Percentiles rank a stretch among this genome's conserved stretches.
Evolutionary conservation across 2,329 filamentous ascomycete genomes (phyloP).

Genomic region (Colletotrichum orbiculare): DNA sequence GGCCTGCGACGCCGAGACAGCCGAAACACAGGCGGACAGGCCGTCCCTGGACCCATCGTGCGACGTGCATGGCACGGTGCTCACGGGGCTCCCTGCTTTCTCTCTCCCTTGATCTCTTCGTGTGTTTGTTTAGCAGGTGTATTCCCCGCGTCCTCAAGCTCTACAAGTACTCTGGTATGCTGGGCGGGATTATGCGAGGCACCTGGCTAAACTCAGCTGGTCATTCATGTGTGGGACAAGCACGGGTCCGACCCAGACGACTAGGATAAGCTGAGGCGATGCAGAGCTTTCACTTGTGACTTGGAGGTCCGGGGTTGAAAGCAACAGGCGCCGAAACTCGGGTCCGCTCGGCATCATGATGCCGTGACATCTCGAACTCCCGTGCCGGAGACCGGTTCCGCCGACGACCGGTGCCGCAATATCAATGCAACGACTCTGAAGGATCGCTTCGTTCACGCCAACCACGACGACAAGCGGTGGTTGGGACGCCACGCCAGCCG

Average conservation of each 20-base stretch:
- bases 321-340: neutral
- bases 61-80: conserved; percentile 22
- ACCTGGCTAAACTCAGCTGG: too few species aligned
- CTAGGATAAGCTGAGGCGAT: too few species aligned
- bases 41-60: conserved; percentile 9
- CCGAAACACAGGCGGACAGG: conserved; percentile 27
- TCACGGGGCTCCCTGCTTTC: conserved; percentile 13
- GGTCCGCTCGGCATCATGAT: conserved; percentile 10
- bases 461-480: too few species aligned
- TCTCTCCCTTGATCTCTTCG: neutral
- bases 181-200: too few species aligned
- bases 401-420: neutral
- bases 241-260: too few species aligned
- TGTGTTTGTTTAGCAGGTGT: neutral
- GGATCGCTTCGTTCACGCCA: too few species aligned
- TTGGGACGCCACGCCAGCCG: too few species aligned
- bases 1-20: conserved; percentile 26
- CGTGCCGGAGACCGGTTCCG: neutral
- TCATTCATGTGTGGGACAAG: too few species aligned
- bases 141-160: too few species aligned
- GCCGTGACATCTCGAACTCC: neutral
- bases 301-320: too few species aligned
- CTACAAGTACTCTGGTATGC: too few species aligned
- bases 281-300: too few species aligned
- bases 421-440: neutral